Evolutionary conservation across 164 flowering plant genomes (phyloP).

Genomic region (Dillenia turbinata): DNA sequence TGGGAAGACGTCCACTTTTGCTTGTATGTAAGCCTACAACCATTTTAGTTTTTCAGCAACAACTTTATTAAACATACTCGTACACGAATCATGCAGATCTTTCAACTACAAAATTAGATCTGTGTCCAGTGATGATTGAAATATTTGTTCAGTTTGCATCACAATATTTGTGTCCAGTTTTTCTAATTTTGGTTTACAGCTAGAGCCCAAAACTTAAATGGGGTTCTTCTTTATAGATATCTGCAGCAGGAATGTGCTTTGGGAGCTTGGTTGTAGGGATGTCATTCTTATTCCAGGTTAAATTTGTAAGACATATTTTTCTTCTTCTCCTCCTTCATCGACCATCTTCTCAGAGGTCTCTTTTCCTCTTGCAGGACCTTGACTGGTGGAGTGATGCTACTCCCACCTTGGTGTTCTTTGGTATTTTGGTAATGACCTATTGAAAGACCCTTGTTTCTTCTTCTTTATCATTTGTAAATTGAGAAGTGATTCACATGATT

Average conservation of each 20-base stretch:
- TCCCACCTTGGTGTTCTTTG: conserved; percentile 50
- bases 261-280: conserved; percentile 60
- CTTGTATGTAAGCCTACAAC: conserved; percentile 30
- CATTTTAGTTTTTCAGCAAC: not conserved
- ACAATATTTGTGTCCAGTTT: not conserved
- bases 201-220: not conserved
- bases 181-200: no score
- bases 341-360: not conserved
- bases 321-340: conserved; percentile 2
- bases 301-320: not conserved
- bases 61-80: not conserved
- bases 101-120: no score
- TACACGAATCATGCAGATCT: no score
- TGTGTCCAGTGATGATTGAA: no score
- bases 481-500: no score
- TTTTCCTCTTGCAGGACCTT: conserved; percentile 31
- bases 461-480: no score
- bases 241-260: conserved; percentile 80
- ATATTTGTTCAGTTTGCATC: not conserved
- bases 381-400: conserved; percentile 21
- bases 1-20: conserved; percentile 72
- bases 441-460: no score
- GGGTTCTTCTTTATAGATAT: conserved; percentile 34
- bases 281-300: conserved; percentile 69
- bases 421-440: conserved; percentile 48